phyloP scores from a whole-genome alignment of 345 rosid genomes.

The Moricandia moricandioides region DNA sequence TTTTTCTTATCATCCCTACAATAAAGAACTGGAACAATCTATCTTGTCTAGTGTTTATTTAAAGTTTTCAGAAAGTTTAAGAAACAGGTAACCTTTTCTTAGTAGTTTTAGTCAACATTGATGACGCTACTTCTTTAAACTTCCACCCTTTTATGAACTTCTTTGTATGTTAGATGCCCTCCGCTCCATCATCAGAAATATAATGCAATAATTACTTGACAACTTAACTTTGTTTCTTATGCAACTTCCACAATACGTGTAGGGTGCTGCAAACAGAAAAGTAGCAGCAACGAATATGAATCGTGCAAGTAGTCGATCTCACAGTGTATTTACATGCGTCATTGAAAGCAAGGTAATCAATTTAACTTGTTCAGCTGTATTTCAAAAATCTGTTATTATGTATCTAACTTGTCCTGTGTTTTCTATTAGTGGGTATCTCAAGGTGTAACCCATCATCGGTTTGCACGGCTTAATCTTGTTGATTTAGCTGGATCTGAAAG shows the following conservation, averaged over 20 bases:
- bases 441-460: conserved; percentile 93
- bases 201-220: not conserved
- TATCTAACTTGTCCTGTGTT: not conserved
- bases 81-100: not conserved
- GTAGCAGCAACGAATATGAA: conserved; percentile 99
- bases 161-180: conserved; percentile 1
- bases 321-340: conserved; percentile 93
- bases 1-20: too few species aligned
- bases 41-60: not conserved
- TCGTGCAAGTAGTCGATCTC: conserved; percentile 97
- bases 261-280: conserved; percentile 97
- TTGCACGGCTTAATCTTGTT: conserved; percentile 94
- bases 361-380: conserved; percentile 2
- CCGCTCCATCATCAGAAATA: not conserved
- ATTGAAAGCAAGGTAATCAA: conserved; percentile 84
- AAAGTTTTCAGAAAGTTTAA: not conserved
- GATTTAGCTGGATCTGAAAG: conserved; percentile 99
- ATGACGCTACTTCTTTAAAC: not conserved
- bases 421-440: conserved; percentile 86
- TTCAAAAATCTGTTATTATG: not conserved
- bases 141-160: not conserved
- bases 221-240: not conserved
- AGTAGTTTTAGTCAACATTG: conserved; percentile 1
- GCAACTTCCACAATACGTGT: conserved; percentile 25
- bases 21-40: too few species aligned